phyloP scores from a whole-genome alignment of 2,329 filamentous ascomycete genomes.

The Aspergillus pseudonomiae region DNA sequence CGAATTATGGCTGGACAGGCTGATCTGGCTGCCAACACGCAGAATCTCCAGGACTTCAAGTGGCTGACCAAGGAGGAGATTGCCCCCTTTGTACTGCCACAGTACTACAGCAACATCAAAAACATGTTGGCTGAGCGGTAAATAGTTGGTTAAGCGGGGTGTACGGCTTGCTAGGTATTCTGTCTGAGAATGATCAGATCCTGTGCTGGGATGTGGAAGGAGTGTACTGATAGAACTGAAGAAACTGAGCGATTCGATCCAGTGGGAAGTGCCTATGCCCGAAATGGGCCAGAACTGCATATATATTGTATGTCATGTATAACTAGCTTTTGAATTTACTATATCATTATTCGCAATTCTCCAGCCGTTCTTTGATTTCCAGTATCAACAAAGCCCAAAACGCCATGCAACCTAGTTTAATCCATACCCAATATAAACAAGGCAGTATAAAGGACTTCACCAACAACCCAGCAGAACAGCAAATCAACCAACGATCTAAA shows the following conservation, averaged over 20 bases:
- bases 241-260: conserved; percentile 11
- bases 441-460: background rate
- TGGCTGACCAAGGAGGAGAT: conserved; percentile 94
- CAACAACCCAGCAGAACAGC: conserved; percentile 4
- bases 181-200: background rate
- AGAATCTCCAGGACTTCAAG: conserved; percentile 79
- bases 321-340: conserved; percentile 35
- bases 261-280: conserved; percentile 6
- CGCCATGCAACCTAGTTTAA: conserved; percentile 15
- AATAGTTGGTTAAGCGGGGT: conserved; percentile 9
- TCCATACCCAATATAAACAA: background rate
- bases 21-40: conserved; percentile 70
- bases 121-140: conserved; percentile 84
- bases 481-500: conserved; percentile 1
- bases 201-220: background rate
- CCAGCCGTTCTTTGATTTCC: conserved; percentile 1
- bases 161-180: background rate
- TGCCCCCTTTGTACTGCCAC: conserved; percentile 62
- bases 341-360: conserved; percentile 12
- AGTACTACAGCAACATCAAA: conserved; percentile 75
- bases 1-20: conserved; percentile 97
- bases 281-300: conserved; percentile 32
- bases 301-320: conserved; percentile 44
- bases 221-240: conserved; percentile 21
- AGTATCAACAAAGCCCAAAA: conserved; percentile 5